Conservation (phyloP, 345 rosid genomes). For the Boechera divaricarpa region DNA sequence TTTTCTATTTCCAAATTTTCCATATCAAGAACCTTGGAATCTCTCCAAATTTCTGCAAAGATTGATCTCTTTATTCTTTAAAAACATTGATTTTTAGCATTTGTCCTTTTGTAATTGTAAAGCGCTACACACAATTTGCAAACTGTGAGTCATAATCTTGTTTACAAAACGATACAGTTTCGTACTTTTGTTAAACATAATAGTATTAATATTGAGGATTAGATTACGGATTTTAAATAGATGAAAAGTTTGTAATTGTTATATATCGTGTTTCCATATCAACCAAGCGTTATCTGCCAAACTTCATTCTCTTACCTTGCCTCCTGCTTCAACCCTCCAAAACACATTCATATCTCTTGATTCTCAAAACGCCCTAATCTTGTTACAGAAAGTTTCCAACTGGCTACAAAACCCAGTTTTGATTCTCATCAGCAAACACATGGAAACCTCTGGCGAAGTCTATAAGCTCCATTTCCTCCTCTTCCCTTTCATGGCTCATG, state of each 20-base stretch:
- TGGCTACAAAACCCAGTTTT: conserved; percentile 11
- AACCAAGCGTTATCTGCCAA: conserved; percentile 3
- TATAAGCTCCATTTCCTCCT: conserved; percentile 48
- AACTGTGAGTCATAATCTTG: neutral
- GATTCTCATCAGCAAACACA: conserved; percentile 28
- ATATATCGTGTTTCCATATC: conserved; percentile 2
- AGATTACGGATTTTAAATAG: neutral
- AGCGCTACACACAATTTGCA: neutral
- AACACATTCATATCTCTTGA: conserved; percentile 14
- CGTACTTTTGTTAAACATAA: no score
- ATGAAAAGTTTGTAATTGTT: neutral
- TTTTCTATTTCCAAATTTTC: no score
- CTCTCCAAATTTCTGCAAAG: no score
- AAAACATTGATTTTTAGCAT: neutral
- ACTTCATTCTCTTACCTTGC: neutral
- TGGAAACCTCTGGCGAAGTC: conserved; percentile 34
- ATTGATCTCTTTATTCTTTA: neutral
- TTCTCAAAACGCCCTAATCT: neutral
- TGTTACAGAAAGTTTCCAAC: neutral
- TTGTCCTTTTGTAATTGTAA: neutral
- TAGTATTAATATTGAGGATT: neutral
- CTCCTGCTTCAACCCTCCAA: neutral
- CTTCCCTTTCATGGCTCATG: conserved; percentile 63
- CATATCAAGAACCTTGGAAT: no score
- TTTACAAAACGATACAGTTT: neutral